Conservation (phyloP, 805 yeast genomes). For the Brettanomyces bruxellensis region DNA sequence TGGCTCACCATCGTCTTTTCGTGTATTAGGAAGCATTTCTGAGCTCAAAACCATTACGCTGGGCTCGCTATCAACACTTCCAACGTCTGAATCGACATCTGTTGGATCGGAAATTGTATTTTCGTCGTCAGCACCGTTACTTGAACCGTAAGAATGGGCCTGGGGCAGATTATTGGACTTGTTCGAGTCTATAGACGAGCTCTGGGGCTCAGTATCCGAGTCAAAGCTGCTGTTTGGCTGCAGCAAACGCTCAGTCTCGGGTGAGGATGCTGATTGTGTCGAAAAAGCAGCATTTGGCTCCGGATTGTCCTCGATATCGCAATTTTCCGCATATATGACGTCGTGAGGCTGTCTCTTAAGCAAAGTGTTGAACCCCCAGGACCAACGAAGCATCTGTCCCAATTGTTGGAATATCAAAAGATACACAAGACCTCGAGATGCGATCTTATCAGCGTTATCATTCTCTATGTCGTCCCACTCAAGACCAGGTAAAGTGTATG, state of each 20-base stretch:
- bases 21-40: background rate
- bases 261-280: background rate
- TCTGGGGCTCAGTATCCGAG: background rate
- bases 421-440: constrained; percentile 70
- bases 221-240: background rate
- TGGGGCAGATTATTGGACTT: constrained; percentile 6
- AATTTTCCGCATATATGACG: constrained; percentile 19
- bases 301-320: background rate
- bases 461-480: constrained; percentile 66
- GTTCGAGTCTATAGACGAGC: no score
- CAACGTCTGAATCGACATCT: background rate
- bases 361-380: constrained; percentile 76
- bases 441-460: constrained; percentile 61
- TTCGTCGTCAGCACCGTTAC: constrained; percentile 4
- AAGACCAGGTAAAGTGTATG: constrained; percentile 66
- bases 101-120: background rate
- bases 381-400: constrained; percentile 78
- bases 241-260: constrained; percentile 5
- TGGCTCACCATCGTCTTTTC: background rate
- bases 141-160: constrained; percentile 10
- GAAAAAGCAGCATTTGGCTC: no score
- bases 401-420: constrained; percentile 71
- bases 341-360: constrained; percentile 40
- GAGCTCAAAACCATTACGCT: background rate
- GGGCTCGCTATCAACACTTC: background rate